Evolutionary conservation across 495 filamentous ascomycete genomes (phyloP).

Genomic region (Aspergillus olivimuriae): DNA sequence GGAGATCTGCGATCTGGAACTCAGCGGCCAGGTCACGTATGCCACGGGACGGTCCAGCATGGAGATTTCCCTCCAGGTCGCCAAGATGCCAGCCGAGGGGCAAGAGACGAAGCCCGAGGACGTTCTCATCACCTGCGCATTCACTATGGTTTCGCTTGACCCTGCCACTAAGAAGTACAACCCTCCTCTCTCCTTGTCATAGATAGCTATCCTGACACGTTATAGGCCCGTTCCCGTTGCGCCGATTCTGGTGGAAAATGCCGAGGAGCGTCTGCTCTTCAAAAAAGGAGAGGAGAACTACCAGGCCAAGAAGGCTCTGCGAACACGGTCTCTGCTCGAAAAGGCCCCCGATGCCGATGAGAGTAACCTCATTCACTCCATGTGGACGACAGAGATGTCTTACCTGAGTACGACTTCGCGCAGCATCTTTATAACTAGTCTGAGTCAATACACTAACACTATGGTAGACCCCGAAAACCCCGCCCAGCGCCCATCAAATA

Average conservation of each 20-base stretch:
- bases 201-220: conserved; percentile 10
- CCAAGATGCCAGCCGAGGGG: conserved; percentile 54
- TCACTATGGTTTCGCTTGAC: conserved; percentile 80
- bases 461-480: conserved; percentile 54
- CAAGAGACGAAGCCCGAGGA: conserved; percentile 57
- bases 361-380: conserved; percentile 69
- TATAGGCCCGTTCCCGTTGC: conserved; percentile 48
- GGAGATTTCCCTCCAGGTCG: conserved; percentile 72
- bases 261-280: conserved; percentile 66
- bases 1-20: conserved; percentile 74
- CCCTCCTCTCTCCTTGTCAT: background rate
- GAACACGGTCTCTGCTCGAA: conserved; percentile 58
- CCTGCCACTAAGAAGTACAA: conserved; percentile 61
- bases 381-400: conserved; percentile 68
- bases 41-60: conserved; percentile 74
- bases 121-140: conserved; percentile 70
- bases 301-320: conserved; percentile 61
- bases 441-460: no score
- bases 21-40: conserved; percentile 76
- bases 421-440: no score
- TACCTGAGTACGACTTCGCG: conserved; percentile 55
- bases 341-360: conserved; percentile 72
- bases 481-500: conserved; percentile 53
- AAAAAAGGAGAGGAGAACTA: conserved; percentile 66
- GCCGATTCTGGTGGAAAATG: conserved; percentile 57